Evolutionary conservation across 2,329 filamentous ascomycete species (phyloP).

Genomic region (Juglanconis oblonga): DNA sequence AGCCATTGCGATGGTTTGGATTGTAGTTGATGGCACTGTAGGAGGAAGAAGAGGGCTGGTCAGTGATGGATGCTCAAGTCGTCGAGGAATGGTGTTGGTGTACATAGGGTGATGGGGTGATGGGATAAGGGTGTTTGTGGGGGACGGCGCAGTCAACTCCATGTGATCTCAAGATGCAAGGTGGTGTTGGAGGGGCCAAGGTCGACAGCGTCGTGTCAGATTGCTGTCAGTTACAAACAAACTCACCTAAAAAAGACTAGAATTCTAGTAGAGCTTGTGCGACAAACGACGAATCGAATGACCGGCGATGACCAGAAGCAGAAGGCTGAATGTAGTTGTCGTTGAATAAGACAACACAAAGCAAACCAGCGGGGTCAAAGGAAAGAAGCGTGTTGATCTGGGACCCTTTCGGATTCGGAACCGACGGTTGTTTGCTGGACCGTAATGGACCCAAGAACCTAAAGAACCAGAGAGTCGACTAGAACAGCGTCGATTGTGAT

Average conservation of each 20-base stretch:
- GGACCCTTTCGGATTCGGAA: constrained; percentile 11
- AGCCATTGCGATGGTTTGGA: constrained; percentile 52
- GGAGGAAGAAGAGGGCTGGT: constrained; percentile 16
- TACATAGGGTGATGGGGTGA: not conserved
- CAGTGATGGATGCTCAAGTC: constrained; percentile 11
- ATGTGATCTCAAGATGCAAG: too few species aligned
- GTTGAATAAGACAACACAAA: constrained; percentile 14
- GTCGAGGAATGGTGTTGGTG: constrained; percentile 13
- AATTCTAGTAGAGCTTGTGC: constrained; percentile 4
- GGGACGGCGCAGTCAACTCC: too few species aligned
- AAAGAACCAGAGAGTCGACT: constrained; percentile 12
- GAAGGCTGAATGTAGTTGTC: constrained; percentile 5
- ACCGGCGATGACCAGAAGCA: constrained; percentile 8
- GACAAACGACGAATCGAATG: constrained; percentile 5
- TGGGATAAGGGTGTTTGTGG: not conserved
- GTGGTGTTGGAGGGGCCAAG: too few species aligned
- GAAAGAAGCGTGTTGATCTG: constrained; percentile 2
- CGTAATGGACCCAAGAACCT: constrained; percentile 15
- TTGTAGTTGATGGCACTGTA: constrained; percentile 22
- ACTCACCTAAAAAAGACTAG: constrained; percentile 8
- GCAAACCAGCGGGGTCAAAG: constrained; percentile 19
- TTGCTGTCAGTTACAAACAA: too few species aligned
- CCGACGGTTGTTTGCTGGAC: not conserved
- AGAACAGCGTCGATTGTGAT: not conserved
- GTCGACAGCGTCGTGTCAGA: too few species aligned